phyloP scores from a whole-genome alignment of 768 basidiomycete species.

The Albatrellus ellisii region DNA sequence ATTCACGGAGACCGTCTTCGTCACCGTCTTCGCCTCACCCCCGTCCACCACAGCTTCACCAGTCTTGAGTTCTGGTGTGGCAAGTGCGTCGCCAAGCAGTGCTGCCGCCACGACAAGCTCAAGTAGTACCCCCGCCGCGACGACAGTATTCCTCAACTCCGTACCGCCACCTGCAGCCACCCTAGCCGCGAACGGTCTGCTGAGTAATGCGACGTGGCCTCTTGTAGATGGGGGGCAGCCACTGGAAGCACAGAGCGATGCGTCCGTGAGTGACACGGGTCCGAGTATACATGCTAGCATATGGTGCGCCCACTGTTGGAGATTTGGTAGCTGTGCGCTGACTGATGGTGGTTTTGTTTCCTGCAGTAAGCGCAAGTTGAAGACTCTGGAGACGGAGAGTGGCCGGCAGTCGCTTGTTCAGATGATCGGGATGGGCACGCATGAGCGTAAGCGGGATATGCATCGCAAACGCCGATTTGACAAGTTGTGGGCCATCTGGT shows the following conservation, averaged over 20 bases:
- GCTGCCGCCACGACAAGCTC: background rate
- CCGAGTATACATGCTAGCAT: background rate
- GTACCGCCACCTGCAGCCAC: background rate
- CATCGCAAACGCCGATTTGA: slow-evolving; percentile 1
- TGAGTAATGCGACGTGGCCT: background rate
- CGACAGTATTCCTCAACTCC: background rate
- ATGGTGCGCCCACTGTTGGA: background rate
- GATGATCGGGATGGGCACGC: background rate
- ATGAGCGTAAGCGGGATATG: slow-evolving; percentile 5
- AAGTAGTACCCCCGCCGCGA: too few relatives aligned
- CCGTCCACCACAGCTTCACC: background rate
- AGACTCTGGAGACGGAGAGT: background rate
- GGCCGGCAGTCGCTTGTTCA: background rate
- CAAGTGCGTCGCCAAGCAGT: background rate
- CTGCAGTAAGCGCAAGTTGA: background rate
- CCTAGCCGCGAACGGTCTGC: too few relatives aligned
- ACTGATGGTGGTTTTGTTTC: background rate
- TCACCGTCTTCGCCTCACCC: background rate
- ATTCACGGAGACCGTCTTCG: background rate
- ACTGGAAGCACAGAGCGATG: background rate
- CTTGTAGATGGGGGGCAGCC: background rate
- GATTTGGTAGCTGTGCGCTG: background rate
- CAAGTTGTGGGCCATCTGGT: background rate
- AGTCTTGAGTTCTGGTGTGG: background rate
- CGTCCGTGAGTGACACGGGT: background rate